Evolutionary conservation across 805 yeast species (phyloP), one percentile per base, ranked within the genome.

Genomic region (Yarrowia hollandica): DNA sequence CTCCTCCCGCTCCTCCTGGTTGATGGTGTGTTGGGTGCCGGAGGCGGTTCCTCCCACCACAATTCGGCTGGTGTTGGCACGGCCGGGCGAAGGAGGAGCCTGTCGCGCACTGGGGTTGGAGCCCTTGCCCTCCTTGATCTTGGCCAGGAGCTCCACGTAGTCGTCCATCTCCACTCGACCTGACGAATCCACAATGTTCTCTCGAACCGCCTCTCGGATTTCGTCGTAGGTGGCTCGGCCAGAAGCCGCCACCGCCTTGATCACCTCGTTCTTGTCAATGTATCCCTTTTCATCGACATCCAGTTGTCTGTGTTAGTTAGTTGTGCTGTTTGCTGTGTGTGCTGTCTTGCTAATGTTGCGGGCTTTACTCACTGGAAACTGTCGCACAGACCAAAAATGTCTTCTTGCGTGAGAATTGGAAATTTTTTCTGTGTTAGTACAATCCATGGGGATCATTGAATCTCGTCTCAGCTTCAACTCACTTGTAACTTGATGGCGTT

Each of bases 161-260:
- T 94, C 99, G 61, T 94, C 99, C 69, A 94, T 76, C 72, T 94
- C 99, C 58, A 94, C 97, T 69, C 88, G 92, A 22, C 99, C 99
- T 4, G 96, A 86, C 14, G 98, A 96, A 74, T 94, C 99, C 30
- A 94, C 96, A 64, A 86, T 85, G 50, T 90, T 97, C 57, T 81
- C 82, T 70, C 94, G 94, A 70, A 94, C 79, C 1, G 97, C 88
- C 72, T 90, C 96, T 76, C 99, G 85, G 21, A 96, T 92, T 64
- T 86, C 88, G 72, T 94, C 99, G 69, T 94, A 94, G 28, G 90
- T 72, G 54, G 87, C 92, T 58, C 82, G 82, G 16, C 97, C 97
- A 25, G 83, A 73, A 60, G 83, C 82, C 21, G 96, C 82, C 35
- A 90, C 83, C 3, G 90, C 82, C 70, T 90, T 91, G 71, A 92